Base-by-base conservation (phyloP, 768 basidiomycete genomes). In the Boletales sp. region DNA sequence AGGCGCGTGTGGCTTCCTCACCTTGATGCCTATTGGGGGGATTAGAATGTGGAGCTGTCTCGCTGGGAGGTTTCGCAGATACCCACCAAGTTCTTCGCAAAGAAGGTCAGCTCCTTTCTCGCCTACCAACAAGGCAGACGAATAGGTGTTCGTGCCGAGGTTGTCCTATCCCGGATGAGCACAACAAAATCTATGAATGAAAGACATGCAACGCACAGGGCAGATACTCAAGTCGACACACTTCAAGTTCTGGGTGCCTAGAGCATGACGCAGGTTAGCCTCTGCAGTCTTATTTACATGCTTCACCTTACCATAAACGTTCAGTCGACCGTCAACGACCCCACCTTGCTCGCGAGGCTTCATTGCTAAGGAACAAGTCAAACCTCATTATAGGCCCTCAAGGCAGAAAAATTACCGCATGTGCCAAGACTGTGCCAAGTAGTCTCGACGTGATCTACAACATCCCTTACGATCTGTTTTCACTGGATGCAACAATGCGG, bases 141-240 rank as follows among this genome's bases (percentile, higher is more conserved):
- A 85, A 70, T 86, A 85, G 6, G 83, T 86, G 73, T 84, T 84
- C 38, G 84, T 84, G 51, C 83, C 83, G 55, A 85, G 67, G 67
- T 86, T 86, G 57, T 84, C 83, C 81, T 82, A 47, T 15, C 47
- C 34, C 11, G 17, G 35, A 34, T 53, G 41, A 54, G 45, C 27
- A 21, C 27, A 14, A 30, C 10, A 39, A 13, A 19, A 48, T 17
- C 21, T 36, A 29, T 10, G 15, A 30, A 21, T 14, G 12, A 40
- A 17, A 40, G 15, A 29, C 13, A 32, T 11, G n/a, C 37, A 19
- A 68, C 79, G 59, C 62, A 83, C 82, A 18, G 84, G 84, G 69
- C 84, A 85, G 70, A 86, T 84, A 67, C 79, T 81, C 72, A 86
- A 71, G 67, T 86, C 84, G 55, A 80, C 74, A 61, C 73, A 75